phyloP scores from a whole-genome alignment of 2,329 filamentous ascomycete species.

The Massarina eburnea region DNA sequence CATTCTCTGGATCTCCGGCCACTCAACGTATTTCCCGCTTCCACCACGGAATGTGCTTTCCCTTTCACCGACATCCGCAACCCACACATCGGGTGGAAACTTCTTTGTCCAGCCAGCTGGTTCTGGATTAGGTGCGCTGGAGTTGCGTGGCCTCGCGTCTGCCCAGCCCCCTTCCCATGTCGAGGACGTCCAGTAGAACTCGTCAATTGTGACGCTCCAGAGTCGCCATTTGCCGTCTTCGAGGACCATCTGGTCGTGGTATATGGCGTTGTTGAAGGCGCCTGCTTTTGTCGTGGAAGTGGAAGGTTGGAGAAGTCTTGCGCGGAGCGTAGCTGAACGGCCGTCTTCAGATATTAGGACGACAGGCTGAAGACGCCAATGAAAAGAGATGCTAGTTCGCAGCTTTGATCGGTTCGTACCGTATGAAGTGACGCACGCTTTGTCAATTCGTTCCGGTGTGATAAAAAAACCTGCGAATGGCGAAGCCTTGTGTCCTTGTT shows the following conservation, averaged over 20 bases:
- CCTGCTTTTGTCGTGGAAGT: constrained; percentile 21
- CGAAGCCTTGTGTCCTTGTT: constrained; percentile 22
- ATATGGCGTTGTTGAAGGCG: constrained; percentile 27
- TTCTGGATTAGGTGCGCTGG: constrained; percentile 15
- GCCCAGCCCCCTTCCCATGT: constrained; percentile 27
- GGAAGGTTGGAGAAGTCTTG: constrained; percentile 24
- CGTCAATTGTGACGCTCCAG: constrained; percentile 31
- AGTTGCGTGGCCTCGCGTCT: constrained; percentile 19
- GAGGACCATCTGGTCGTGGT: constrained; percentile 30
- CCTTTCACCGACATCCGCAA: constrained; percentile 20
- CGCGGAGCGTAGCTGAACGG: constrained; percentile 22
- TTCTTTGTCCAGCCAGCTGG: constrained; percentile 22
- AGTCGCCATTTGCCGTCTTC: constrained; percentile 26
- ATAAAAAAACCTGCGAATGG: constrained; percentile 28
- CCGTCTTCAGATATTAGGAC: constrained; percentile 29
- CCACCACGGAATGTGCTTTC: constrained; percentile 25
- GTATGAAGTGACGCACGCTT: constrained; percentile 22
- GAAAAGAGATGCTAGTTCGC: constrained; percentile 24
- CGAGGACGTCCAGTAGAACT: constrained; percentile 29
- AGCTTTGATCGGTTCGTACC: constrained; percentile 22
- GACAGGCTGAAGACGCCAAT: constrained; percentile 30
- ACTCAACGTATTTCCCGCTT: constrained; percentile 20
- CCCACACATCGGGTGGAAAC: constrained; percentile 25
- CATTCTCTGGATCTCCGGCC: constrained; percentile 29
- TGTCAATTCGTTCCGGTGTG: constrained; percentile 20